Evolutionary conservation across 192 early-diverging fungal genomes (phyloP).

Genomic region (Coemansia sp.): DNA sequence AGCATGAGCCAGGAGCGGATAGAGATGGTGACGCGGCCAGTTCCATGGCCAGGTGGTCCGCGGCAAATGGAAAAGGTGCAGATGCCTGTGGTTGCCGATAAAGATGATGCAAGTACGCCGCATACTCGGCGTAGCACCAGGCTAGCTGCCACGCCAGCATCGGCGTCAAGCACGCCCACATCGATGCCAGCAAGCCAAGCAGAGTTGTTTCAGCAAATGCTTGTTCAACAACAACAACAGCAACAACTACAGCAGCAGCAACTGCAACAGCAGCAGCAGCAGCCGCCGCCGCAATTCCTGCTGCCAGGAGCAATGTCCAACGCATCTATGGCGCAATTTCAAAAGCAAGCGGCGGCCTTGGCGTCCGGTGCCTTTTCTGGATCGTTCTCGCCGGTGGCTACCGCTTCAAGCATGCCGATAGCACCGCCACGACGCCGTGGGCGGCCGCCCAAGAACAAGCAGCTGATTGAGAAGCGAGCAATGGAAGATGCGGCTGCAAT

Average conservation of each 20-base stretch:
- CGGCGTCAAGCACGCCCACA: background rate
- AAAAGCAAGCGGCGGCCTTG: background rate
- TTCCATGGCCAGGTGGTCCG: slow-evolving; percentile 24
- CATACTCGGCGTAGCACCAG: slow-evolving; percentile 35
- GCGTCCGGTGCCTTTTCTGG: background rate
- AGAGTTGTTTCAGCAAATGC: slow-evolving; percentile 31
- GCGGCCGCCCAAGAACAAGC: slow-evolving; percentile 50
- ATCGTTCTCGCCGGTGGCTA: background rate
- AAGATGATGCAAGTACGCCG: slow-evolving; percentile 14
- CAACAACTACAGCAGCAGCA: background rate
- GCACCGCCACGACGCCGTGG: slow-evolving; percentile 38
- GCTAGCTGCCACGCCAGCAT: slow-evolving; percentile 18
- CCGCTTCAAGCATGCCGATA: slow-evolving; percentile 2
- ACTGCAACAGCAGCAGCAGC: slow-evolving; percentile 3
- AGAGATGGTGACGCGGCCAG: slow-evolving; percentile 28
- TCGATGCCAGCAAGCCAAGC: slow-evolving; percentile 15
- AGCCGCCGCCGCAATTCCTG: slow-evolving; percentile 14
- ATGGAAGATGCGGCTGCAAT: slow-evolving; percentile 40
- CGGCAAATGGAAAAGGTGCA: slow-evolving; percentile 28
- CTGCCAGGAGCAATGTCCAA: slow-evolving; percentile 6
- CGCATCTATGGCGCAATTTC: slow-evolving; percentile 8
- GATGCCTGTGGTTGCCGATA: slow-evolving; percentile 7
- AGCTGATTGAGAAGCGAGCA: slow-evolving; percentile 47
- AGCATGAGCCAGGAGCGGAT: slow-evolving; percentile 27
- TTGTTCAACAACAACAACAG: slow-evolving; percentile 17